Evolutionary conservation across 129 eudicot genomes (phyloP).

Genomic region (Apium graveolens): DNA sequence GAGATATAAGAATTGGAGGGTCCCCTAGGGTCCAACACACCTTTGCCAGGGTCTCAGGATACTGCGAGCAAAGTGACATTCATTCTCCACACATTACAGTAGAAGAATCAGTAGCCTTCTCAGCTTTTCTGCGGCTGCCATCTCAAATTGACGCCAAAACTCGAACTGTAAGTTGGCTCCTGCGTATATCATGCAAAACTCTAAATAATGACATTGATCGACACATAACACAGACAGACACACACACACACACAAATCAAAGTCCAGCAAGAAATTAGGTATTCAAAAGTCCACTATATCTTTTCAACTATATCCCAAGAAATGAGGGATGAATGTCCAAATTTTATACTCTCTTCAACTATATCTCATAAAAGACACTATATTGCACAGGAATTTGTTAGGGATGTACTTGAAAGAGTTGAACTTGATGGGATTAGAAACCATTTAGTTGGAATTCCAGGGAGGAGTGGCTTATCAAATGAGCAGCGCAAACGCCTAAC

Average conservation of each 20-base stretch:
- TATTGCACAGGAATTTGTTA: slow-evolving; percentile 27
- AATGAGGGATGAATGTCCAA: neutral
- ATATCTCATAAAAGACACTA: neutral
- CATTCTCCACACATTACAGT: slow-evolving; percentile 49
- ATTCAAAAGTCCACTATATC: too few species aligned
- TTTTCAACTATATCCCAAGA: too few species aligned
- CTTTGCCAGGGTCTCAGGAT: slow-evolving; percentile 46
- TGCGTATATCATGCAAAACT: slow-evolving; percentile 14
- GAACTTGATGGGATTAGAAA: slow-evolving; percentile 29
- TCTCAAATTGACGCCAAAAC: neutral
- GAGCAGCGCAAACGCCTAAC: slow-evolving; percentile 48
- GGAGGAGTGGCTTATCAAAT: slow-evolving; percentile 36
- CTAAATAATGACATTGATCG: neutral
- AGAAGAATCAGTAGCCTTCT: slow-evolving; percentile 42
- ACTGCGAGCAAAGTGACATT: slow-evolving; percentile 51
- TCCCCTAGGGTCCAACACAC: slow-evolving; percentile 40
- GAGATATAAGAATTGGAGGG: slow-evolving; percentile 43
- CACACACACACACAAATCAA: neutral
- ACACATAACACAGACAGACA: neutral
- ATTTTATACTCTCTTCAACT: neutral
- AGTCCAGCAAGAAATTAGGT: neutral
- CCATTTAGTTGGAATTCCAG: slow-evolving; percentile 38
- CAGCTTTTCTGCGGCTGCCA: slow-evolving; percentile 44
- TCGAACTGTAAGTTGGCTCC: slow-evolving; percentile 1
- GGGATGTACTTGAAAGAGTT: slow-evolving; percentile 39